Percentiles rank a stretch among this genome's conserved stretches.
phyloP scores from a whole-genome alignment of 2,329 filamentous ascomycete species.

The Aspergillus sp. region DNA sequence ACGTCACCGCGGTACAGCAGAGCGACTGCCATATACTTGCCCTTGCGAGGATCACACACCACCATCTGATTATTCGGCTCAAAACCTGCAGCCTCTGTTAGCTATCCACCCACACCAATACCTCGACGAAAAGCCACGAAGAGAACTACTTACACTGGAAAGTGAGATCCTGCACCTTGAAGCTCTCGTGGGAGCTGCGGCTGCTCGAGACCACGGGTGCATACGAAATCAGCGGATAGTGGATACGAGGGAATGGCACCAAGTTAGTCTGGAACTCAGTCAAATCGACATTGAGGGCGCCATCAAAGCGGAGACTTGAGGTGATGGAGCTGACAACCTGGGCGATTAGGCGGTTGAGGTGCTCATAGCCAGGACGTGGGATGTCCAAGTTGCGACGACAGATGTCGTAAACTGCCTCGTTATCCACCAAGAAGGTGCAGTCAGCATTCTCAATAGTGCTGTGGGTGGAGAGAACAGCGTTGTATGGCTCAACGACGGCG shows the following conservation, averaged over 20 bases:
- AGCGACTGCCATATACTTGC: slow-evolving; percentile 70
- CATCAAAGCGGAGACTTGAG: slow-evolving; percentile 65
- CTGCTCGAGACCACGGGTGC: slow-evolving; percentile 65
- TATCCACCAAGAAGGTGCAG: slow-evolving; percentile 69
- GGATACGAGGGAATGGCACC: slow-evolving; percentile 68
- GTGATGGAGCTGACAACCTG: slow-evolving; percentile 70
- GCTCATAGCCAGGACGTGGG: slow-evolving; percentile 64
- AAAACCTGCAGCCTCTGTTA: slow-evolving; percentile 50
- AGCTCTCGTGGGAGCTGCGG: slow-evolving; percentile 83
- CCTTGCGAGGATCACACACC: slow-evolving; percentile 65
- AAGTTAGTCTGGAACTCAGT: slow-evolving; percentile 72
- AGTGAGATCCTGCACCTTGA: slow-evolving; percentile 76
- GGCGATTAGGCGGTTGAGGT: slow-evolving; percentile 67
- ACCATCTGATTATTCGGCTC: slow-evolving; percentile 72
- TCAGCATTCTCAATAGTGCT: slow-evolving; percentile 69
- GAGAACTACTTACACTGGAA: slow-evolving; percentile 57
- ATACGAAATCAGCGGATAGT: slow-evolving; percentile 68
- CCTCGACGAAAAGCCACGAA: neutral
- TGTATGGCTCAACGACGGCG: slow-evolving; percentile 70
- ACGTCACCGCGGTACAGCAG: slow-evolving; percentile 68
- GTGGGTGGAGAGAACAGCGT: slow-evolving; percentile 58
- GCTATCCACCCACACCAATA: neutral
- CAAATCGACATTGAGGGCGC: slow-evolving; percentile 67
- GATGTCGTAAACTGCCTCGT: slow-evolving; percentile 69
- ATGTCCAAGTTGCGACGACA: slow-evolving; percentile 67